A percentile compares a stretch with the other conserved stretches of the same genome.
Conservation (phyloP, 2,329 filamentous ascomycete genomes). For the Arthrobotrys musiformis region DNA sequence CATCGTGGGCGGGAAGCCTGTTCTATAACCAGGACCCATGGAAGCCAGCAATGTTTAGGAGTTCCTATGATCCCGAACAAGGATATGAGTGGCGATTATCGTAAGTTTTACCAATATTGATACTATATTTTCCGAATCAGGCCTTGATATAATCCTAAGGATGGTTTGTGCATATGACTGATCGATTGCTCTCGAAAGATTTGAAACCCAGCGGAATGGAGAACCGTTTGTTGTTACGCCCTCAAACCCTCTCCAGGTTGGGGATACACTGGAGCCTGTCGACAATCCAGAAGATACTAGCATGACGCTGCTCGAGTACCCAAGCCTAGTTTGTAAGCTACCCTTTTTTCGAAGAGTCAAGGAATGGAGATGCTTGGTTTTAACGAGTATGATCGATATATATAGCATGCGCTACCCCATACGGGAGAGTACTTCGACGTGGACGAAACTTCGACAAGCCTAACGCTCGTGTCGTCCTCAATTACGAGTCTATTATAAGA, state of each 20-base stretch:
- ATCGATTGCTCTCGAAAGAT: neutral
- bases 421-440: constrained; percentile 33
- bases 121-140: neutral
- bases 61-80: neutral
- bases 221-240: neutral
- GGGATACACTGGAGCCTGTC: constrained; percentile 15
- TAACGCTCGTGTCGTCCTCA: neutral
- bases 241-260: neutral
- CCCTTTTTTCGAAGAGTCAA: neutral
- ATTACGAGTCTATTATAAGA: neutral
- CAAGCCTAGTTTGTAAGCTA: constrained; percentile 24
- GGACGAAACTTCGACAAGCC: neutral
- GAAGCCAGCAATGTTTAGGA: constrained; percentile 46
- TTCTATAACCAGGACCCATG: constrained; percentile 31
- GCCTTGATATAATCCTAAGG: neutral
- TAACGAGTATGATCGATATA: neutral
- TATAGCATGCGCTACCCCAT: constrained; percentile 24
- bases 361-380: neutral
- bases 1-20: constrained; percentile 19
- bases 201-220: constrained; percentile 17
- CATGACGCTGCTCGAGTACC: constrained; percentile 6
- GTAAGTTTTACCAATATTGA: neutral
- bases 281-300: constrained; percentile 2
- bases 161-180: neutral
- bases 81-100: constrained; percentile 26